Evolutionary conservation across 805 yeast genomes (phyloP).

Genomic region (Wickerhamiella domercqiae): DNA sequence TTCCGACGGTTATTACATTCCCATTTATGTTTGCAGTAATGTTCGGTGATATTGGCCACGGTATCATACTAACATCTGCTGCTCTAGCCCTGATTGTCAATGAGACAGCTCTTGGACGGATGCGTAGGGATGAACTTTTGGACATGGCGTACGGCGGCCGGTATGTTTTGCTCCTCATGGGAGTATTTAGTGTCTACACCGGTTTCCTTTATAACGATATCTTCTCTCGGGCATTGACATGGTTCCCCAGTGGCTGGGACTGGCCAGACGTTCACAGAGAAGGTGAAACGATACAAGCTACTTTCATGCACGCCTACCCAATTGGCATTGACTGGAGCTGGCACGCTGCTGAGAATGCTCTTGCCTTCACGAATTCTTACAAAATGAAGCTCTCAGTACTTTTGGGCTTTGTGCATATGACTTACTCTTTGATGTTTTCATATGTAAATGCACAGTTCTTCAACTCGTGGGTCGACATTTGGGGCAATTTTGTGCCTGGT

Average conservation of each 20-base stretch:
- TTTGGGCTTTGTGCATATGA: slow-evolving; percentile 92
- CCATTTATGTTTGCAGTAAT: slow-evolving; percentile 98
- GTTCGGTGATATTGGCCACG: slow-evolving; percentile 99
- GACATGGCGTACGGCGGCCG: slow-evolving; percentile 95
- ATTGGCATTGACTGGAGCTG: slow-evolving; percentile 88
- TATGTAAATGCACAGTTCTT: slow-evolving; percentile 60
- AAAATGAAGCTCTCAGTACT: slow-evolving; percentile 92
- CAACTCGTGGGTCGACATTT: slow-evolving; percentile 59
- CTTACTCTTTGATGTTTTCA: slow-evolving; percentile 73
- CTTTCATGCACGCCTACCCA: slow-evolving; percentile 48
- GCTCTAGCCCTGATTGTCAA: slow-evolving; percentile 55
- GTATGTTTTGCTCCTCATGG: slow-evolving; percentile 84
- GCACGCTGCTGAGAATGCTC: slow-evolving; percentile 92
- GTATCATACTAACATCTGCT: slow-evolving; percentile 60
- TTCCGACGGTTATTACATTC: slow-evolving; percentile 87
- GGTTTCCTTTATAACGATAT: slow-evolving; percentile 89
- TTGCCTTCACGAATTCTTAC: slow-evolving; percentile 83
- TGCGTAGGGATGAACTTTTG: slow-evolving; percentile 77
- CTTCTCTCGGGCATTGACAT: slow-evolving; percentile 78
- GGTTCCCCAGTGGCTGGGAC: slow-evolving; percentile 79
- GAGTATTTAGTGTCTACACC: slow-evolving; percentile 87
- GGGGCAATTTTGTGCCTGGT: slow-evolving; percentile 91
- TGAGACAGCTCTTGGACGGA: slow-evolving; percentile 49
- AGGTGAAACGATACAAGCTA: slow-evolving; percentile 57
- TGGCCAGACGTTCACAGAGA: slow-evolving; percentile 50